These are phyloP conservation scores for Bodo saltans DNA, from an alignment of 78 protist genomes.

Conservation along the genomic window DNA sequence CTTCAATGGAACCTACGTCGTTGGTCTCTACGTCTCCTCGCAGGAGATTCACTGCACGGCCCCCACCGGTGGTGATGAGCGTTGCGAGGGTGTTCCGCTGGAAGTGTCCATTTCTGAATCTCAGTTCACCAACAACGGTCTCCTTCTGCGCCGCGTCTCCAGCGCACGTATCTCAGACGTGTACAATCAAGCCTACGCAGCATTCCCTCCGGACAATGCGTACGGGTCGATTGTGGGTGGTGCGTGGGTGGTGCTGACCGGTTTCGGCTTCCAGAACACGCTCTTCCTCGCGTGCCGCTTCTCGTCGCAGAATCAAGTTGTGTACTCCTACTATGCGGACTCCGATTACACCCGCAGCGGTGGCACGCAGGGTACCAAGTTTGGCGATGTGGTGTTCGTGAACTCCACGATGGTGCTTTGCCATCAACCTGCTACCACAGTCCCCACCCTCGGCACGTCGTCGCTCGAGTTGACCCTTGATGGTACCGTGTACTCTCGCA, in stretches of 20 bases:
- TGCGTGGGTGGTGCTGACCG: not conserved
- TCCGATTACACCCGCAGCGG: not conserved
- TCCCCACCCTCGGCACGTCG: not conserved
- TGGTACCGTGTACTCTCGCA: not conserved
- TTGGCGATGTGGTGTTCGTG: not conserved
- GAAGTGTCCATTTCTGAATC: not conserved
- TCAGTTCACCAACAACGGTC: not conserved
- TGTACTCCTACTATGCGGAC: not conserved
- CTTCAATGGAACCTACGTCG: not conserved
- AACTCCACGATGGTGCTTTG: not conserved
- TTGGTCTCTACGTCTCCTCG: not conserved
- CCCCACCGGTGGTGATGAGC: not conserved
- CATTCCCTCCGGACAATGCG: not conserved
- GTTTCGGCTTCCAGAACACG: constrained; percentile 1
- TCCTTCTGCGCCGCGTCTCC: not conserved
- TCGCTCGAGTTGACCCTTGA: constrained; percentile 2
- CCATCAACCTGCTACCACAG: not conserved
- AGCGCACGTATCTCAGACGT: not conserved
- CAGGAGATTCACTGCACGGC: not conserved
- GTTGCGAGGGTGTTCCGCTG: not conserved
- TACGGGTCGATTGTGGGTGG: not conserved
- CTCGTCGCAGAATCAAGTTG: not conserved
- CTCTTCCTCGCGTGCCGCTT: not conserved
- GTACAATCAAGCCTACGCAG: not conserved
- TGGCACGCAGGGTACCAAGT: not conserved